Conservation (phyloP, 345 rosid genomes). For the Limnanthes douglasii region DNA sequence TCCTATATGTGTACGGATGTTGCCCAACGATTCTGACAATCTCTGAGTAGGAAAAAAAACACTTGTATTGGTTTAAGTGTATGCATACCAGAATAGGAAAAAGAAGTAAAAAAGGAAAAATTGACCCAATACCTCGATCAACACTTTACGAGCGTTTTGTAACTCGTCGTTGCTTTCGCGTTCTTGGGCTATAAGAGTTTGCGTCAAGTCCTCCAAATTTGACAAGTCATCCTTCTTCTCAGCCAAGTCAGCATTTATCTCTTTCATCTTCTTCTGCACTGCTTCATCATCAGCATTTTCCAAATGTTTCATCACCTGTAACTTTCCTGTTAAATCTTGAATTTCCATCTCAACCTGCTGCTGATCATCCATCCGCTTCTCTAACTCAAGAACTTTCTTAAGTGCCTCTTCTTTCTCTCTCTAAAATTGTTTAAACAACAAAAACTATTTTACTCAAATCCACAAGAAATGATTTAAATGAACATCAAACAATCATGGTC, state of each 20-base stretch:
- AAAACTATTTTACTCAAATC: background rate
- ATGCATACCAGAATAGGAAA: background rate
- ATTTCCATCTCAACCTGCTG: constrained; percentile 87
- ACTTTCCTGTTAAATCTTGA: constrained; percentile 64
- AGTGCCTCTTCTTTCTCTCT: constrained; percentile 65
- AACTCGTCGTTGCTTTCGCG: constrained; percentile 47
- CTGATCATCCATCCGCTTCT: constrained; percentile 46
- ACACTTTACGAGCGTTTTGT: constrained; percentile 27
- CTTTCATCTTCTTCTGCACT: constrained; percentile 44
- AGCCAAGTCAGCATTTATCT: constrained; percentile 44
- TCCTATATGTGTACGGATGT: constrained; percentile 25
- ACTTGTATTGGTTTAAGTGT: background rate
- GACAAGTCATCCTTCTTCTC: constrained; percentile 35
- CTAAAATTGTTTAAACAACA: constrained; percentile 21
- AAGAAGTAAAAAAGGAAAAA: background rate
- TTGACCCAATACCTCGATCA: constrained; percentile 16
- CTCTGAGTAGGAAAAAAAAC: constrained; percentile 20
- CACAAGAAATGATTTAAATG: background rate
- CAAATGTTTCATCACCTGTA: constrained; percentile 70
- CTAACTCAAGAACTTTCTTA: constrained; percentile 42
- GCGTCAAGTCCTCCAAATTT: constrained; percentile 15
- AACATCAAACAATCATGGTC: background rate
- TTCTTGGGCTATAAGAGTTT: constrained; percentile 25
- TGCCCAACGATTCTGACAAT: constrained; percentile 21
- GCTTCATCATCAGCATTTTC: constrained; percentile 63